Evolutionary conservation across 2,329 filamentous ascomycete species (phyloP).

Genomic region (Fusarium buxicola): DNA sequence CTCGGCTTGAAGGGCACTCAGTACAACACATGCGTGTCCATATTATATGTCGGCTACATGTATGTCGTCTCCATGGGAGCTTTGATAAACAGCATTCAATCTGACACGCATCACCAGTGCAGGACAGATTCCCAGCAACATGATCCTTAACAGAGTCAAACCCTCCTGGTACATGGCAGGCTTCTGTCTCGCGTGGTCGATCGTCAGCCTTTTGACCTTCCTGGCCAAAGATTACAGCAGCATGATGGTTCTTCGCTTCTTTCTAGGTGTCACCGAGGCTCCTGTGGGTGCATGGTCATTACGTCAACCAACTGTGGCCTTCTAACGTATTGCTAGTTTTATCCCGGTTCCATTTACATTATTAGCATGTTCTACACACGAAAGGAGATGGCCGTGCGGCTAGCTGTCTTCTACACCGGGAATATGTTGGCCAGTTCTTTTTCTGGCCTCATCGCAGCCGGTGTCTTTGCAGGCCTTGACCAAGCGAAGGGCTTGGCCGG

Average conservation of each 20-base stretch:
- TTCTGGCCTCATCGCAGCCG: constrained; percentile 58
- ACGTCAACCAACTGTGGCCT: rapidly evolving
- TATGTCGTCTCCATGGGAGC: not conserved
- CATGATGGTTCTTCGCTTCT: constrained; percentile 57
- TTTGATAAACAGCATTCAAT: not conserved
- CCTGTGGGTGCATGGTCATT: constrained; percentile 29
- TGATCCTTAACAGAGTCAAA: constrained; percentile 54
- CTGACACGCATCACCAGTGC: constrained; percentile 1
- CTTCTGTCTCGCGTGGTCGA: constrained; percentile 53
- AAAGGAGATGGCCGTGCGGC: constrained; percentile 56
- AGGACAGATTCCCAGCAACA: constrained; percentile 53
- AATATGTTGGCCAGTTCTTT: constrained; percentile 53
- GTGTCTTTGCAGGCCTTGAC: constrained; percentile 51
- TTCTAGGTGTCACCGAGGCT: constrained; percentile 55
- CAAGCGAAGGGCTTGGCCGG: constrained; percentile 41
- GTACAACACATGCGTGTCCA: constrained; percentile 51
- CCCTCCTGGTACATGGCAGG: constrained; percentile 58
- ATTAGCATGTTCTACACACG: constrained; percentile 66
- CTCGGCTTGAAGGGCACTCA: constrained; percentile 56
- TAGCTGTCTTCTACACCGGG: constrained; percentile 58
- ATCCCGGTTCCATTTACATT: constrained; percentile 52
- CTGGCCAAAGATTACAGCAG: constrained; percentile 55
- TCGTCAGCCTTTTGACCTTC: constrained; percentile 56
- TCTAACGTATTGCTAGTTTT: constrained; percentile 37
- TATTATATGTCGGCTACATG: constrained; percentile 53